Evolutionary conservation across 495 filamentous ascomycete genomes (phyloP).

Genomic region (Xylaria castorea): DNA sequence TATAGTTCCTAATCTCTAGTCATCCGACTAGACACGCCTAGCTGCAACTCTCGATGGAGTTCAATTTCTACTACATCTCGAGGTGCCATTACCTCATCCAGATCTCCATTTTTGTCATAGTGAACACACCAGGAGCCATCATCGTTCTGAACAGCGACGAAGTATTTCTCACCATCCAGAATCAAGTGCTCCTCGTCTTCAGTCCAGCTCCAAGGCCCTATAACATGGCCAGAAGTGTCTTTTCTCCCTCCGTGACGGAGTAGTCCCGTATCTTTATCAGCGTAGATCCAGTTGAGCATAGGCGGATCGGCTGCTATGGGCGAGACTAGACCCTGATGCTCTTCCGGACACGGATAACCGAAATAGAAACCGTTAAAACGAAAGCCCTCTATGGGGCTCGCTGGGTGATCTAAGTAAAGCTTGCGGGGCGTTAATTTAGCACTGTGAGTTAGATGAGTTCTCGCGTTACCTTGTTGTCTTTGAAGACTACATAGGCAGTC

Average conservation of each 20-base stretch:
- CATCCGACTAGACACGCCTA: conserved; percentile 42
- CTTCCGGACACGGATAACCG: conserved; percentile 61
- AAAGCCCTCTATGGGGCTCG: conserved; percentile 53
- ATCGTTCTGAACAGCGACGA: conserved; percentile 53
- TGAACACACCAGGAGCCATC: conserved; percentile 54
- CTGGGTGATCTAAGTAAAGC: conserved; percentile 57
- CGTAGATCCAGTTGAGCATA: conserved; percentile 70
- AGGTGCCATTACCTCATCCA: conserved; percentile 37
- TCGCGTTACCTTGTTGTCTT: conserved; percentile 51
- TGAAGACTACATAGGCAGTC: conserved; percentile 50
- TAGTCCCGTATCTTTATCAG: conserved; percentile 62
- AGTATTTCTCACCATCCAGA: conserved; percentile 52
- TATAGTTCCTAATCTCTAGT: conserved; percentile 22
- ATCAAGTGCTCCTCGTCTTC: conserved; percentile 60
- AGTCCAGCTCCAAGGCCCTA: conserved; percentile 65
- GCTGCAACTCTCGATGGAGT: conserved; percentile 40
- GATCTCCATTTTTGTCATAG: conserved; percentile 48
- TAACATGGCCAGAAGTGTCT: conserved; percentile 54
- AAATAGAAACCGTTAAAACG: conserved; percentile 68
- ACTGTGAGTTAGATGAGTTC: background rate
- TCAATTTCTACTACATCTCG: conserved; percentile 42
- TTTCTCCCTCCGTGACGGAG: conserved; percentile 61
- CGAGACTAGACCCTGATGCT: conserved; percentile 64
- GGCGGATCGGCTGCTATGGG: conserved; percentile 65
- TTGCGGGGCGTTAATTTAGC: conserved; percentile 27